Percentiles rank a stretch among this genome's conserved stretches.
These are phyloP conservation scores for Colletotrichum melonis DNA, from an alignment of 2,329 filamentous ascomycete species.

Conservation along the genomic window DNA sequence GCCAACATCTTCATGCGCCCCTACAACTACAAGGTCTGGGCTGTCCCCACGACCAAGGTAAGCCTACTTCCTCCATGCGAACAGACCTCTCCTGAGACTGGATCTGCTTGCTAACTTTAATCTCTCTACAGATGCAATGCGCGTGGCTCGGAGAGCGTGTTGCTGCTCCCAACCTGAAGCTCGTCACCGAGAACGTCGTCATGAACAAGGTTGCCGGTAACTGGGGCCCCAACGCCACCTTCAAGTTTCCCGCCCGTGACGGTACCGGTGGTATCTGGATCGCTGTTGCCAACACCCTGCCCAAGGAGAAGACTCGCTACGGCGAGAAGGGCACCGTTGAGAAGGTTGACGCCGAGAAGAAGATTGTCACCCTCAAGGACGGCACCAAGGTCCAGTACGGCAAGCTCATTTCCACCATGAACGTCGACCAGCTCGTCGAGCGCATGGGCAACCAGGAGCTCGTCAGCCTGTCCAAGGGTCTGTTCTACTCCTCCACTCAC, in stretches of 20 bases:
- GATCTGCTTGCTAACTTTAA: background rate
- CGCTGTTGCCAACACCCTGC: slow-evolving; percentile 91
- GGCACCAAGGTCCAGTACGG: slow-evolving; percentile 91
- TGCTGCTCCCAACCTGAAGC: slow-evolving; percentile 95
- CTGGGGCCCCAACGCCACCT: slow-evolving; percentile 98
- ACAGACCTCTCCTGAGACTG: background rate
- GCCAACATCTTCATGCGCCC: slow-evolving; percentile 98
- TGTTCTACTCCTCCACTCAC: slow-evolving; percentile 97
- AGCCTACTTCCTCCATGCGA: slow-evolving; percentile 38
- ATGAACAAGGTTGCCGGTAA: slow-evolving; percentile 95
- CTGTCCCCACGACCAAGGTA: slow-evolving; percentile 96
- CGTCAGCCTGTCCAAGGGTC: slow-evolving; percentile 83
- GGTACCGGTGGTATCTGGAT: slow-evolving; percentile 99
- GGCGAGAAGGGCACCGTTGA: slow-evolving; percentile 86
- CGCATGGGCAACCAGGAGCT: slow-evolving; percentile 90
- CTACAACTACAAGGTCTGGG: slow-evolving; percentile 99
- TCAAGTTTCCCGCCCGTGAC: slow-evolving; percentile 95
- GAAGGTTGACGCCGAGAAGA: slow-evolving; percentile 87
- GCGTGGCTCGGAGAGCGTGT: slow-evolving; percentile 99
- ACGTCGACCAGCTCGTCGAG: slow-evolving; percentile 88
- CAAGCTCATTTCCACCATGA: slow-evolving; percentile 96
- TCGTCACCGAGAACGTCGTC: slow-evolving; percentile 92
- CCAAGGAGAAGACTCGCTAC: slow-evolving; percentile 90
- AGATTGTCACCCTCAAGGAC: slow-evolving; percentile 84
- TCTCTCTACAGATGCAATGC: slow-evolving; percentile 87